Evolutionary conservation across 2,329 filamentous ascomycete species (phyloP), one percentile per base, ranked within the genome.

Genomic region (Aspergillus glaucus): DNA sequence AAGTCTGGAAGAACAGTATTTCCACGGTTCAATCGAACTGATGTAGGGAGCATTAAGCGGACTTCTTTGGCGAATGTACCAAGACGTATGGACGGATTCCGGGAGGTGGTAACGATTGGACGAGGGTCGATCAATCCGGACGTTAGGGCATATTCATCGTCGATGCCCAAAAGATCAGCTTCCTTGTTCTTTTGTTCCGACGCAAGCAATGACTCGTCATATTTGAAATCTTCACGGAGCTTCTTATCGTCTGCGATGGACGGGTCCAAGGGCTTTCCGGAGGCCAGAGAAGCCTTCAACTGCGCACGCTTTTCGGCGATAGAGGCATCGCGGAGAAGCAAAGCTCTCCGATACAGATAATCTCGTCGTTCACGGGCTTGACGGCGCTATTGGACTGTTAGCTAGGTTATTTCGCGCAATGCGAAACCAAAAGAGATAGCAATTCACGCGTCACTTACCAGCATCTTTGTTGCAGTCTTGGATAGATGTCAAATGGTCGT

Each of bases 21-120:
- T 64, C 93, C 93, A 67, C 93, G 83, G 67, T 98, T 98, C 47
- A 97, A 72, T 8, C 92, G 82, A 53, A 96, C 91, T 0, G 85
- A 80, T 0, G 91, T 96, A 0, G 91, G 92, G 1, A 95, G 75
- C 5, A 95, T 74, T 17, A 95, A 75, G 45, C 90, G 78, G 46
- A 95, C 86, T 68, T 97, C 93, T 67, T 98, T 97, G 26, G 89
- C 86, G 63, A 98, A 98, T 0, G 88, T 85, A n/a, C 83, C 80
- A 7, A 98, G 77, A 47, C 93, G 80, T 43, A 87, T 86, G 26
- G 86, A 92, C 17, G 93, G 92, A 57, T 92, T 87, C 63, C 93
- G 82, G 42, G 87, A 93, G 3, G 93, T 98, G 21, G 92, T 95
- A 45, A 96, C 88, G 6, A 97, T 79, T 3, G 95, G 84, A 46